phyloP scores from a whole-genome alignment of 2,329 filamentous ascomycete species.

The Fusarium metavorans region DNA sequence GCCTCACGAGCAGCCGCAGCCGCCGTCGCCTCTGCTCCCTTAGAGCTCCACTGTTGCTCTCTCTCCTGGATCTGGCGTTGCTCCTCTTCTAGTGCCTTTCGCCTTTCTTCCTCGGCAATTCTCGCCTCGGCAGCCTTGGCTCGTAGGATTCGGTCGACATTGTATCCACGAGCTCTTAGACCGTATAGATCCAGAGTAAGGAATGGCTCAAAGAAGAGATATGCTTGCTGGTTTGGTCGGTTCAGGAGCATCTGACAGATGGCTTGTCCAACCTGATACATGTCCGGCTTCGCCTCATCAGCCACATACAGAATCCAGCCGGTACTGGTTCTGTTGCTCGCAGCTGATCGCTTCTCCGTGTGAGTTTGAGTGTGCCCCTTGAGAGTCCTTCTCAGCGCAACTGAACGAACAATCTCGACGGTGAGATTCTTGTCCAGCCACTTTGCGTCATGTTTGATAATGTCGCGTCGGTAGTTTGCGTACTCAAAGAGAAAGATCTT shows the following conservation, averaged over 20 bases:
- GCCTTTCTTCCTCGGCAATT: conserved; percentile 85
- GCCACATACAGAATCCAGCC: conserved; percentile 82
- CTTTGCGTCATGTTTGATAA: conserved; percentile 86
- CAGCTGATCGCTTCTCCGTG: conserved; percentile 81
- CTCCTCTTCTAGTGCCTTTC: conserved; percentile 80
- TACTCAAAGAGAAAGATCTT: conserved; percentile 90
- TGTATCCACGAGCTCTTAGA: conserved; percentile 89
- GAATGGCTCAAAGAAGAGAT: conserved; percentile 91
- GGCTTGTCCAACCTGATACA: conserved; percentile 93
- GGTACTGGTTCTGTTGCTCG: conserved; percentile 65
- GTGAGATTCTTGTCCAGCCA: conserved; percentile 90
- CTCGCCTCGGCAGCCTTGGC: conserved; percentile 89
- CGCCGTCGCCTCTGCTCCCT: conserved; percentile 49
- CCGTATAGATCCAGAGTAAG: conserved; percentile 86
- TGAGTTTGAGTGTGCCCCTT: conserved; percentile 76
- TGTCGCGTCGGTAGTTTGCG: conserved; percentile 75
- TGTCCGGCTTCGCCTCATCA: conserved; percentile 75
- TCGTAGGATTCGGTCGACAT: conserved; percentile 92
- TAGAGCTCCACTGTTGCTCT: conserved; percentile 58
- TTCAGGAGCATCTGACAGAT: conserved; percentile 84
- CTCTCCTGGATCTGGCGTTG: conserved; percentile 72
- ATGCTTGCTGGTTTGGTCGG: conserved; percentile 88
- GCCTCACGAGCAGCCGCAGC: conserved; percentile 54
- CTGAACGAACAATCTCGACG: conserved; percentile 81
- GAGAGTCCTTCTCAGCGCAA: conserved; percentile 82